A percentile compares a stretch with the other conserved stretches of the same genome.
Conservation (phyloP, 345 rosid species). For the Gossypium sturtianum region DNA sequence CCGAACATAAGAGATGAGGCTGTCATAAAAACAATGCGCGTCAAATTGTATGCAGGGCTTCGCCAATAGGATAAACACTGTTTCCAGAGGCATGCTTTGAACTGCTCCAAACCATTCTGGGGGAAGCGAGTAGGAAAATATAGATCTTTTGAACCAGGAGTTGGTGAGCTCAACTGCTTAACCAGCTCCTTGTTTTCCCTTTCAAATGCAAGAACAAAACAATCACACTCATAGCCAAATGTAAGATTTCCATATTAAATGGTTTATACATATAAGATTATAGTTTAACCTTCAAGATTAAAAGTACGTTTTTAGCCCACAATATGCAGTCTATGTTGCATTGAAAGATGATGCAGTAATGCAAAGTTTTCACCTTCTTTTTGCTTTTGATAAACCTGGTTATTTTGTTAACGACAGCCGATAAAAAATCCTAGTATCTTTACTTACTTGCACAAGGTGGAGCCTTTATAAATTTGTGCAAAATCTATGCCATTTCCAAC, state of each 20-base stretch:
- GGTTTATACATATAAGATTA: not conserved
- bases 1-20: slow-evolving; percentile 35
- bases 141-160: not conserved
- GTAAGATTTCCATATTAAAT: not conserved
- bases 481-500: slow-evolving; percentile 50
- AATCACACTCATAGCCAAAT: not conserved
- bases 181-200: not conserved
- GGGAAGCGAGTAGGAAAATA: slow-evolving; percentile 25
- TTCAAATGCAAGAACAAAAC: not conserved
- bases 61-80: slow-evolving; percentile 56
- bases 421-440: not conserved
- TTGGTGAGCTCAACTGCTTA: not conserved
- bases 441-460: slow-evolving; percentile 43
- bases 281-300: not conserved
- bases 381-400: not conserved
- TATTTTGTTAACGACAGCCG: not conserved
- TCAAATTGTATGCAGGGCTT: slow-evolving; percentile 44
- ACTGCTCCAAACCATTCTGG: slow-evolving; percentile 35
- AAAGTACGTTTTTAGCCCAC: not conserved
- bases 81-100: slow-evolving; percentile 57
- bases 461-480: slow-evolving; percentile 38
- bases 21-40: slow-evolving; percentile 25
- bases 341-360: no score
- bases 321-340: no score
- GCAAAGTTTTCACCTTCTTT: not conserved